Conservation (phyloP, 176 grass and related monocot species). For the Themeda triandra region DNA sequence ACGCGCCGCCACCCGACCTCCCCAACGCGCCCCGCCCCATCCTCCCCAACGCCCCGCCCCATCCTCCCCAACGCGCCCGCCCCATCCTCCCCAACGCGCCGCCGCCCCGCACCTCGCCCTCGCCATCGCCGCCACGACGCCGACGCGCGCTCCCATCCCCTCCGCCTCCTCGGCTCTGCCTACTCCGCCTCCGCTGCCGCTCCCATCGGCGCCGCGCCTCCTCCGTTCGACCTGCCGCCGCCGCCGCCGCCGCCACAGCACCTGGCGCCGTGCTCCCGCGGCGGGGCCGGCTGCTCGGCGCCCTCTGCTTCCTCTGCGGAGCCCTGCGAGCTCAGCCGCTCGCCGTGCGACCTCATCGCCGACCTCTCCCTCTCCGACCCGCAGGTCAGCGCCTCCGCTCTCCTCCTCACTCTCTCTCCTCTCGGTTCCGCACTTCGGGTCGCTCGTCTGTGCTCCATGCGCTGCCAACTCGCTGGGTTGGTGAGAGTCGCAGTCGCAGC, state of each 20-base stretch:
- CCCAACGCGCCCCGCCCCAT: too few relatives aligned
- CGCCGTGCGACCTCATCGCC: conserved; percentile 37
- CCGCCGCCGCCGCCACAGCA: background rate
- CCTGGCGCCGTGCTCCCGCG: background rate
- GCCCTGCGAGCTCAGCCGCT: conserved; percentile 33
- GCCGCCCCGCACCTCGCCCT: too few relatives aligned
- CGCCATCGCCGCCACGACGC: too few relatives aligned
- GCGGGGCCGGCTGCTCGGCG: background rate
- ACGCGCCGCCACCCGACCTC: too few relatives aligned
- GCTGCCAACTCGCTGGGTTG: background rate
- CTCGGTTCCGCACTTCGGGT: background rate
- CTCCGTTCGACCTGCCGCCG: background rate
- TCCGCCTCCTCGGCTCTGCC: conserved; percentile 30
- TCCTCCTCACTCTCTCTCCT: background rate
- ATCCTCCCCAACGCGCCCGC: too few relatives aligned
- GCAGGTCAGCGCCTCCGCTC: conserved; percentile 14
- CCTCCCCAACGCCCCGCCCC: too few relatives aligned
- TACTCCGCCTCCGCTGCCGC: background rate
- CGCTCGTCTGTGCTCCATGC: background rate
- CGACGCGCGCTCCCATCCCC: too few relatives aligned
- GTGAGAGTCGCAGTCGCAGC: background rate
- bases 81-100: too few relatives aligned
- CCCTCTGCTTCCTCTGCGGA: background rate
- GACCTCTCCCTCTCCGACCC: conserved; percentile 12
- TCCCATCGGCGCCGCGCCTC: background rate